Evolutionary conservation across 352 stramenopile species (phyloP).

Genomic region (Phytophthora palmivora): DNA sequence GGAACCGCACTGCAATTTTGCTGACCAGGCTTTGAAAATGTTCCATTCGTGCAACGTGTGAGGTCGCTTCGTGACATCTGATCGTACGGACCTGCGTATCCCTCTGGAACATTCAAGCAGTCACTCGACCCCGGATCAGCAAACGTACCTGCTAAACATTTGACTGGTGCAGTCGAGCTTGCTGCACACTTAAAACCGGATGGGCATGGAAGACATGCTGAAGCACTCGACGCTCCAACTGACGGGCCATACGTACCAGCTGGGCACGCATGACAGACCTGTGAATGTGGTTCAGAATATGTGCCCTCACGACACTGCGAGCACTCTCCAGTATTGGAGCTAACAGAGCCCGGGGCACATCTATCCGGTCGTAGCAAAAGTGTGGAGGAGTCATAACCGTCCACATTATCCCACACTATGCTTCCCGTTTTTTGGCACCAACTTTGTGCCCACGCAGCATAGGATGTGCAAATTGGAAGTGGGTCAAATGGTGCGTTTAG

Average conservation of each 20-base stretch:
- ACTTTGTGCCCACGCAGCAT: constrained; percentile 51
- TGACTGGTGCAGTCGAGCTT: constrained; percentile 26
- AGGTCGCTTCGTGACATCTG: constrained; percentile 45
- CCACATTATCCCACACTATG: constrained; percentile 62
- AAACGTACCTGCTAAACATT: constrained; percentile 52
- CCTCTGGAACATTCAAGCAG: constrained; percentile 50
- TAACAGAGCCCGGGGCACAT: constrained; percentile 40
- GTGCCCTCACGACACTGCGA: constrained; percentile 45
- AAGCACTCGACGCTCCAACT: constrained; percentile 23
- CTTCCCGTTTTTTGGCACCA: constrained; percentile 56
- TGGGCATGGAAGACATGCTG: constrained; percentile 51
- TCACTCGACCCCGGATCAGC: constrained; percentile 33
- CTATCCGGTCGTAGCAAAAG: constrained; percentile 56
- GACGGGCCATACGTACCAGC: constrained; percentile 57
- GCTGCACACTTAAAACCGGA: constrained; percentile 47
- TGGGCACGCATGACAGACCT: constrained; percentile 44
- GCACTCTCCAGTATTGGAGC: constrained; percentile 32
- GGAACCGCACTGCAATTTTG: constrained; percentile 48
- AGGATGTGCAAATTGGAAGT: constrained; percentile 49
- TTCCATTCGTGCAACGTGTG: constrained; percentile 52
- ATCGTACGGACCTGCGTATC: constrained; percentile 40
- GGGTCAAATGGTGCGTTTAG: constrained; percentile 60
- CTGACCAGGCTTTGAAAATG: constrained; percentile 61
- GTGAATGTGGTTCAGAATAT: constrained; percentile 43
- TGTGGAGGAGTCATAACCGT: constrained; percentile 54